A percentile compares a stretch with the other conserved stretches of the same genome.
Conservation (phyloP, 2,329 filamentous ascomycete species). For the Colletotrichum kahawae region DNA sequence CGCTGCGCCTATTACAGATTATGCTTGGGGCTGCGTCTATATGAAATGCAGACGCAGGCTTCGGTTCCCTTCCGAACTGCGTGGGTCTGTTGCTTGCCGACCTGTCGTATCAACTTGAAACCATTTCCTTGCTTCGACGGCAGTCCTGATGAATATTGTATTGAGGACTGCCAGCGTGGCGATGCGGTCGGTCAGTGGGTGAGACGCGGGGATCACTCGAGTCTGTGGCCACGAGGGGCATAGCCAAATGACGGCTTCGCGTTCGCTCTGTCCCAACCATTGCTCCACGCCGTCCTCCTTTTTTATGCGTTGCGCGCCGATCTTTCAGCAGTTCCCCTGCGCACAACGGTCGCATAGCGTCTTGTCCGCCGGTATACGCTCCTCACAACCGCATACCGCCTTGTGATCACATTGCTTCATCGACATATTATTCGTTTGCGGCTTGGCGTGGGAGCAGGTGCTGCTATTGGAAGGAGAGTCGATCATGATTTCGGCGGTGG, state of each 20-base stretch:
- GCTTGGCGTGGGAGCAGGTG: background rate
- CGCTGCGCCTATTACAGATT: constrained; percentile 1
- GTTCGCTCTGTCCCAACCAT: background rate
- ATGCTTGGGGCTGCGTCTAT: background rate
- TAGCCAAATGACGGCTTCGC: background rate
- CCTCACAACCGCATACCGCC: constrained; percentile 20
- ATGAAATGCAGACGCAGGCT: background rate
- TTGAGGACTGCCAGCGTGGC: background rate
- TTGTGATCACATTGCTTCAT: constrained; percentile 26
- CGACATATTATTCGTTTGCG: constrained; percentile 17
- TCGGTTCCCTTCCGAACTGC: background rate
- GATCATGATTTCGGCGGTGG: background rate
- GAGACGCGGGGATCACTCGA: background rate
- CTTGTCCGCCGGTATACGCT: constrained; percentile 21
- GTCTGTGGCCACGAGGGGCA: background rate
- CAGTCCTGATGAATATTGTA: background rate
- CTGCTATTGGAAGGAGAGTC: background rate
- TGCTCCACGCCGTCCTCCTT: background rate
- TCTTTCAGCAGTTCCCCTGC: constrained; percentile 9
- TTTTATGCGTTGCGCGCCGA: background rate
- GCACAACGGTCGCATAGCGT: constrained; percentile 22
- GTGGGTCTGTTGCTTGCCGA: background rate
- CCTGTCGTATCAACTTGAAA: constrained; percentile 1
- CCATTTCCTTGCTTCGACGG: background rate
- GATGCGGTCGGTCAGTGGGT: background rate